Base-by-base conservation (phyloP, 305 asterid species). In the Caryopteris hybrid region DNA sequence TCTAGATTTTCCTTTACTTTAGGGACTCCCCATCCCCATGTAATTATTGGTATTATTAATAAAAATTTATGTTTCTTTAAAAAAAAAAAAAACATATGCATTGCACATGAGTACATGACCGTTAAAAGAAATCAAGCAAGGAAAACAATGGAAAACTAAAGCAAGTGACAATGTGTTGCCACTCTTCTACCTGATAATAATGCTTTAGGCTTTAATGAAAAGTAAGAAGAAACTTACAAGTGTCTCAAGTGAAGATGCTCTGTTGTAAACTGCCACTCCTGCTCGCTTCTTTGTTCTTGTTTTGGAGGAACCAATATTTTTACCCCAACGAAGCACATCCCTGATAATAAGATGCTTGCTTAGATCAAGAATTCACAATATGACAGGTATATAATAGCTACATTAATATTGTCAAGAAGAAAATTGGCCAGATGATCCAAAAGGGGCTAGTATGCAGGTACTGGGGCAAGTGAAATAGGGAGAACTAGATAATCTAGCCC, bases 301-400 rank as follows among this genome's bases (percentile, higher is more conserved):
- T 83, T 85, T 92, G 21, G 97, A 81, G 68, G 98, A 88, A 69
- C 85, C 91, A 55, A 85, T 85, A 74, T 92, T 92, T 76, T 88
- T 92, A 14, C 98, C 98, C 95, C 96, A 90, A 20, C 98, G 95
- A 68, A 92, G 86, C 66, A 92, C 97, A 67, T 82, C 88, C 91
- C 98, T 92, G 80, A 31, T 62, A 27, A 73, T 64, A 55, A 76
- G 72, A 76, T 59, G 56, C 47, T 52, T 52, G 17, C 20, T 25
- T 21, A 72, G 63, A 66, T 74, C 53, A 71, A 63, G 14, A 13
- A 66, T 31, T 31, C 20, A 7, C 8, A 31, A 47, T 55, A 55
- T 58, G 65, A 60, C 42, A 21, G 36, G 59, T 16, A 62, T 27
- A 66, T 27, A 12, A 57, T 14, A 17, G 14, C 36, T 38, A 61